phyloP scores from a whole-genome alignment of 345 rosid species.

The Laguncularia racemosa region DNA sequence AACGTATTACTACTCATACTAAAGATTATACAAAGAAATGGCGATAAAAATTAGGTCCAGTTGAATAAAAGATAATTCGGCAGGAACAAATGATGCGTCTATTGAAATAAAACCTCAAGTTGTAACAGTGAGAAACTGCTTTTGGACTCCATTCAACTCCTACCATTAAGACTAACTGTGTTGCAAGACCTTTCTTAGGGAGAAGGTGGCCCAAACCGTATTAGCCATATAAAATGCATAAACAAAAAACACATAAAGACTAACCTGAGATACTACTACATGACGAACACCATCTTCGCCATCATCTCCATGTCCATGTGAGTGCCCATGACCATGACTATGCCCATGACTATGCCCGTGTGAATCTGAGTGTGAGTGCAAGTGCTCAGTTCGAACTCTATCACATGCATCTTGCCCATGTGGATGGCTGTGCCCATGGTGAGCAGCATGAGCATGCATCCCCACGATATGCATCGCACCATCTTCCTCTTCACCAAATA shows the following conservation, averaged over 20 bases:
- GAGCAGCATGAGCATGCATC: slow-evolving; percentile 82
- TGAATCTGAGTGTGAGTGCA: slow-evolving; percentile 2
- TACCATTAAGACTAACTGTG: too few relatives aligned
- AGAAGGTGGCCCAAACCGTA: too few relatives aligned
- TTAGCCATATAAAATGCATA: too few relatives aligned
- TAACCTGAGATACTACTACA: slow-evolving; percentile 92
- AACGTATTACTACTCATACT: not conserved
- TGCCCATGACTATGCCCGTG: slow-evolving; percentile 18
- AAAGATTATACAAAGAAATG: not conserved
- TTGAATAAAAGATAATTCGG: too few relatives aligned
- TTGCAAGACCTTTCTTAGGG: too few relatives aligned
- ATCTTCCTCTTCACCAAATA: slow-evolving; percentile 82
- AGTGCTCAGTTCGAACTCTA: slow-evolving; percentile 19
- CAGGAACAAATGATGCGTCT: too few relatives aligned
- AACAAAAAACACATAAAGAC: not conserved
- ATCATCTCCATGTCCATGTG: slow-evolving; percentile 25
- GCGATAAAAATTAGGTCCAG: not conserved
- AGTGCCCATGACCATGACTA: slow-evolving; percentile 12
- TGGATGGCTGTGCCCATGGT: slow-evolving; percentile 68
- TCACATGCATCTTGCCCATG: slow-evolving; percentile 52
- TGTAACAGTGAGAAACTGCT: too few relatives aligned
- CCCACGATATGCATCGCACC: slow-evolving; percentile 90
- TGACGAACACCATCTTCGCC: slow-evolving; percentile 57
- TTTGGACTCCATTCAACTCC: too few relatives aligned
- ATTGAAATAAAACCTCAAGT: too few relatives aligned